phyloP scores from a whole-genome alignment of 179 eudicot species.

The Silene noctiflora region DNA sequence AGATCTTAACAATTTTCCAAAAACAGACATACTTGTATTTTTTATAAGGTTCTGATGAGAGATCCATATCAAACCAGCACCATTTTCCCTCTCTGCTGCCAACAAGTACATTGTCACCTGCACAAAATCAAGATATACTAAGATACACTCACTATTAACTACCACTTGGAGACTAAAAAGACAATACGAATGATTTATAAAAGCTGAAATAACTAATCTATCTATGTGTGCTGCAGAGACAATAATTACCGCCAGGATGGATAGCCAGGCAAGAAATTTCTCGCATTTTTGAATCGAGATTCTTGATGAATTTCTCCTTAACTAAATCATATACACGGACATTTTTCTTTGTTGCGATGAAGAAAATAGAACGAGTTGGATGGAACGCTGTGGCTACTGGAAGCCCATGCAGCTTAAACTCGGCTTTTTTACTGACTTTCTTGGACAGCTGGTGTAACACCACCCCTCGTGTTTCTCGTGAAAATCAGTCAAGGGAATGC shows the following conservation, averaged over 20 bases:
- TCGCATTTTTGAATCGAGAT: conserved; percentile 76
- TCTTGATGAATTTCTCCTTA: conserved; percentile 73
- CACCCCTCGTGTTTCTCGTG: conserved; percentile 81
- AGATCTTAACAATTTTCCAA: not conserved
- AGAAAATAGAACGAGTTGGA: conserved; percentile 79
- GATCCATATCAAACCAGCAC: conserved; percentile 99
- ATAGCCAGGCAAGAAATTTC: conserved; percentile 80
- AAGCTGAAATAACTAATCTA: not conserved
- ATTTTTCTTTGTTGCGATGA: conserved; percentile 78
- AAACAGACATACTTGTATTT: conserved; percentile 53
- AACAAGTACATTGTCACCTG: conserved; percentile 95
- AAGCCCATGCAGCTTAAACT: conserved; percentile 85
- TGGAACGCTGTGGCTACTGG: conserved; percentile 84
- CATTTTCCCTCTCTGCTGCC: conserved; percentile 96
- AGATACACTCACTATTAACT: not conserved
- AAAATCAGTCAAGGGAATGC: conserved; percentile 55
- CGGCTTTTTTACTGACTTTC: conserved; percentile 59
- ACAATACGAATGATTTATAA: not conserved
- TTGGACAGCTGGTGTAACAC: conserved; percentile 89
- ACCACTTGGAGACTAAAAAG: not conserved
- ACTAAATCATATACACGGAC: conserved; percentile 85
- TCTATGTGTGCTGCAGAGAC: not conserved
- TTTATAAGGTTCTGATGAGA: conserved; percentile 68
- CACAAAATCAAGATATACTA: conserved; percentile 8
- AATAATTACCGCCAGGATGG: conserved; percentile 82